Evolutionary conservation across 306 rosid species (phyloP).

Genomic region (Rosa chinensis): DNA sequence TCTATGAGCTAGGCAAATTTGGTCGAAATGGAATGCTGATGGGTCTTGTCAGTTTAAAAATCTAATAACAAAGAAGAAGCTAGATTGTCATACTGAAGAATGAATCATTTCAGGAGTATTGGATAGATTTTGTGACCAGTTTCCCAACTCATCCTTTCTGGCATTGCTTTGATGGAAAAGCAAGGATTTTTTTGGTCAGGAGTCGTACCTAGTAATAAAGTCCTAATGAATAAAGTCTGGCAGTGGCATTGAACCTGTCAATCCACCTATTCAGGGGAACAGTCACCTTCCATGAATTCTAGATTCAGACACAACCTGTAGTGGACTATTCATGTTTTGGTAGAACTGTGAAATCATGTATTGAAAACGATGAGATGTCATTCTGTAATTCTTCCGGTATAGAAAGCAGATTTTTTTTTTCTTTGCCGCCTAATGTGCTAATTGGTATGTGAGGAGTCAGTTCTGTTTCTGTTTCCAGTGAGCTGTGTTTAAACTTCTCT

Average conservation of each 20-base stretch:
- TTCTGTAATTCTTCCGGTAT: not conserved
- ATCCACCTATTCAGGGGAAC: not conserved
- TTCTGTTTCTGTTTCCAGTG: not conserved
- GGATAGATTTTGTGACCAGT: not conserved
- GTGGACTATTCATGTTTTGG: not conserved
- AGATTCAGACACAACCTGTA: not conserved
- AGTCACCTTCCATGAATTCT: not conserved
- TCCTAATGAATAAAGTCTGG: not conserved
- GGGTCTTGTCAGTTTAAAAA: not conserved
- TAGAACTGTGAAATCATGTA: not conserved
- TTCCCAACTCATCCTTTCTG: not conserved
- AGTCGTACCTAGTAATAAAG: not conserved
- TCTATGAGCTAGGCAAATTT: not conserved
- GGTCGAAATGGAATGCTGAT: not conserved
- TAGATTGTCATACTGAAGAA: not conserved
- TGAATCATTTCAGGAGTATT: not conserved
- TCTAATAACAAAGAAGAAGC: not conserved
- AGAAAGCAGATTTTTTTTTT: not conserved
- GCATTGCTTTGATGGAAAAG: not conserved
- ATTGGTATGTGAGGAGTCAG: not conserved
- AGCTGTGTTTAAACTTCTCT: not conserved
- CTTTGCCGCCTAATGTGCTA: not conserved
- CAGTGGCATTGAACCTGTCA: not conserved
- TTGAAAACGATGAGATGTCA: not conserved
- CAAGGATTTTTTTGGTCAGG: constrained; percentile 4